Percentiles rank a stretch among this genome's conserved stretches.
These are phyloP conservation scores for Cornus florida DNA, from an alignment of 148 eudicot genomes.

Conservation along the genomic window DNA sequence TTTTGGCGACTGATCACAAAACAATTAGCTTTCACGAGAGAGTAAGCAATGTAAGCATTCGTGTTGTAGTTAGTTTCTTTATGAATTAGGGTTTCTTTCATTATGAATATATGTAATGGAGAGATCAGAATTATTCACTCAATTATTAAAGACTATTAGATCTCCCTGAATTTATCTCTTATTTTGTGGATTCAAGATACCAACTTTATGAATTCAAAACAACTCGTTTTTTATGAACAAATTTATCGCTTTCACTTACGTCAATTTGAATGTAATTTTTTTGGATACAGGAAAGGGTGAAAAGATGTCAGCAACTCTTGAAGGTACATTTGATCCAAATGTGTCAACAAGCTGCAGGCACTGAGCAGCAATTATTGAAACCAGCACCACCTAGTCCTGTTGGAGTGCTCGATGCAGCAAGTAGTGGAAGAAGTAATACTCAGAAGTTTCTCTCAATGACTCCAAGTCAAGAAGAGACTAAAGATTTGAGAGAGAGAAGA, in stretches of 20 bases:
- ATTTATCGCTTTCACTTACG: too few species aligned
- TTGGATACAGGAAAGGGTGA: constrained; percentile 1
- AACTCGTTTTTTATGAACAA: too few species aligned
- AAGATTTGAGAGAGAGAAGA: neutral
- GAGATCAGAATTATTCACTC: too few species aligned
- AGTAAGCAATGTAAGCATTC: constrained; percentile 10
- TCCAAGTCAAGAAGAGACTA: neutral
- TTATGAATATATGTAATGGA: too few species aligned
- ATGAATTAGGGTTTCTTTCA: too few species aligned
- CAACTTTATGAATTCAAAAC: too few species aligned
- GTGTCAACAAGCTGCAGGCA: too few species aligned
- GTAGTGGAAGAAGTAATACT: neutral
- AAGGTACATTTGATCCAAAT: neutral
- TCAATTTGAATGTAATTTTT: neutral
- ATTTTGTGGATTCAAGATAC: too few species aligned
- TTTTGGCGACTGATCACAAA: neutral
- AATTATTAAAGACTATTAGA: too few species aligned
- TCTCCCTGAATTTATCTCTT: too few species aligned
- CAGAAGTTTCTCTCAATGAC: neutral
- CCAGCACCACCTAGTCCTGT: neutral
- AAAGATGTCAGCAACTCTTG: constrained; percentile 6
- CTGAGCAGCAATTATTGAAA: neutral
- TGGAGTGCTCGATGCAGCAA: neutral
- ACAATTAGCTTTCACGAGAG: constrained; percentile 8
- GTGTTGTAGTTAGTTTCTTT: too few species aligned